These are phyloP conservation scores for Begonia loranthoides DNA, from an alignment of 306 rosid species.

Conservation along the genomic window DNA sequence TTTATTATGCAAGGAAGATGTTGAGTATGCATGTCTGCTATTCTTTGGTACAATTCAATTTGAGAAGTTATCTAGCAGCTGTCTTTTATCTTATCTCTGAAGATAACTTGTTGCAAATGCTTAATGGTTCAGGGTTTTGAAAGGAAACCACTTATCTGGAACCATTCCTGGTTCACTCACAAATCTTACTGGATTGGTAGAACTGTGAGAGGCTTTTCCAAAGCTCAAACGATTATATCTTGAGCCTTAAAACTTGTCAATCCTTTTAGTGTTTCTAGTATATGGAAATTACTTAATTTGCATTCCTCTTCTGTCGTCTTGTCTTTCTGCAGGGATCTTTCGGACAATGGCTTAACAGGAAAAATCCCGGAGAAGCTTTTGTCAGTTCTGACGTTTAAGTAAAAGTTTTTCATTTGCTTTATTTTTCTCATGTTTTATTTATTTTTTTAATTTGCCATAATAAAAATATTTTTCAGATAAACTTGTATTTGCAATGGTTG, in stretches of 20 bases:
- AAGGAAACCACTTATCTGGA: constrained; percentile 32
- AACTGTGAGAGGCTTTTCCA: constrained; percentile 20
- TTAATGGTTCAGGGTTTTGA: constrained; percentile 30
- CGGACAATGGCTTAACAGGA: constrained; percentile 60
- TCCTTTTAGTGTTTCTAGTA: not conserved
- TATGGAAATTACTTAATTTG: constrained; percentile 6
- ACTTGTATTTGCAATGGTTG: no score
- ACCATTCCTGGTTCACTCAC: constrained; percentile 27
- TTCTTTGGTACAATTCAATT: no score
- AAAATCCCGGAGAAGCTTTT: constrained; percentile 57
- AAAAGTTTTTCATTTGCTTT: constrained; percentile 7
- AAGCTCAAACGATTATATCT: constrained; percentile 6
- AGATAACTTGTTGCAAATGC: not conserved
- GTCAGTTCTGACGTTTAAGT: constrained; percentile 54
- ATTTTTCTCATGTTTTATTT: not conserved
- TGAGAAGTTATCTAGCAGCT: no score
- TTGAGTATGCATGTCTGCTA: no score
- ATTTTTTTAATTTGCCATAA: not conserved
- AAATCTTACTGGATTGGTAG: constrained; percentile 23
- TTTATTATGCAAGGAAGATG: no score
- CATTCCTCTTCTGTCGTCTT: constrained; percentile 8
- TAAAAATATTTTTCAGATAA: not conserved
- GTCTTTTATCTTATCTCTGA: no score
- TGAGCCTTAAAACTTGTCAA: constrained; percentile 4
- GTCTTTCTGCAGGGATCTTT: constrained; percentile 60